These are phyloP conservation scores for Stipa capillata DNA, from an alignment of 176 grass and related monocot genomes.

Conservation along the genomic window DNA sequence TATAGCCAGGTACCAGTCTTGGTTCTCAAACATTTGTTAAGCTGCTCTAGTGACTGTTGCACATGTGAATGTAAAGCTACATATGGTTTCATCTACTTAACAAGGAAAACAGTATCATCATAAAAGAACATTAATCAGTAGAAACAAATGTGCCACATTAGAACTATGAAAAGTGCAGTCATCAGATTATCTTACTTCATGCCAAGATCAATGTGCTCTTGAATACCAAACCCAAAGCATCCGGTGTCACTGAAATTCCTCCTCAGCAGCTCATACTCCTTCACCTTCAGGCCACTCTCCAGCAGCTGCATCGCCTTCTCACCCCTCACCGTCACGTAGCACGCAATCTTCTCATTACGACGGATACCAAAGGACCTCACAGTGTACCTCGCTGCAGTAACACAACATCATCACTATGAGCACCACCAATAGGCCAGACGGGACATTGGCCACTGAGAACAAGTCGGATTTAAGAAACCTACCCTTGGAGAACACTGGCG, in stretches of 20 bases:
- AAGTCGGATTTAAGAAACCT: background rate
- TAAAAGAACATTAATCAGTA: background rate
- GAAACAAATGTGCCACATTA: background rate
- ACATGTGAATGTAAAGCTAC: background rate
- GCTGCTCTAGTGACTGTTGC: background rate
- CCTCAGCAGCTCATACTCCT: no score
- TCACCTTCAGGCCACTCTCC: no score
- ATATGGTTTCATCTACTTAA: background rate
- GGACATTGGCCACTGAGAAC: background rate
- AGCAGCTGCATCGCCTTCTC: no score
- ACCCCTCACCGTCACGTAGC: no score
- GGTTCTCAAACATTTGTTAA: background rate
- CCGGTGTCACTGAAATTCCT: no score
- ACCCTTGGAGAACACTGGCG: conserved; percentile 82
- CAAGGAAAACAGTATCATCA: background rate
- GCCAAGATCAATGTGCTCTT: conserved; percentile 77
- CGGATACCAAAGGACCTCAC: conserved; percentile 67
- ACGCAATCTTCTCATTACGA: conserved; percentile 82
- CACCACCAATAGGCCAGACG: background rate
- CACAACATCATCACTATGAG: background rate
- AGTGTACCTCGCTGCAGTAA: conserved; percentile 44
- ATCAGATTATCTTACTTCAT: conserved; percentile 52
- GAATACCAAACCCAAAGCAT: conserved; percentile 73
- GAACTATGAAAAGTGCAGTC: no score
- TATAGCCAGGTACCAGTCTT: background rate